phyloP scores from a whole-genome alignment of 2,329 filamentous ascomycete genomes.

The Stemphylium beticola region DNA sequence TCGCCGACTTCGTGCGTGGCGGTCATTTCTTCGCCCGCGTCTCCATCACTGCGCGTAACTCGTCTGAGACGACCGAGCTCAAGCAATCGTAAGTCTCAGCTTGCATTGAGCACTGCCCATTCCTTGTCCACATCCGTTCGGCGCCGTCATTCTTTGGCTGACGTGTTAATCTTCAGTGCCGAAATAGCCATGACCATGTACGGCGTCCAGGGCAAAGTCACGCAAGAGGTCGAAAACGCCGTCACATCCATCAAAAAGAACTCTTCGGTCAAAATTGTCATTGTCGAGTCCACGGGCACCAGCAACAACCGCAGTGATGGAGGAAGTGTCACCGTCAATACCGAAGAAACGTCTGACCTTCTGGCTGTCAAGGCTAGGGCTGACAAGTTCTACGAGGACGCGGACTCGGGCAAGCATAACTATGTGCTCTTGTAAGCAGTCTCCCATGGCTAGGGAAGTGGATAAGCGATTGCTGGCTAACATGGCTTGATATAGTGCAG shows the following conservation, averaged over 20 bases:
- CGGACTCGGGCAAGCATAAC: not conserved
- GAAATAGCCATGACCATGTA: not conserved
- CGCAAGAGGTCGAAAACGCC: not conserved
- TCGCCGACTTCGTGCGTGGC: not conserved
- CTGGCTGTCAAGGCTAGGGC: not conserved
- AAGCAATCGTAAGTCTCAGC: not conserved
- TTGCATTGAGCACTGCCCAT: not conserved
- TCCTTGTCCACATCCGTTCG: not conserved
- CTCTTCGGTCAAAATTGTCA: not conserved
- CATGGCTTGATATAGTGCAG: not conserved
- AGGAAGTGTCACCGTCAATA: not conserved
- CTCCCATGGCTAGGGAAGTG: rapidly evolving
- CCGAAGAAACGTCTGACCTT: not conserved
- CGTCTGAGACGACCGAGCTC: not conserved
- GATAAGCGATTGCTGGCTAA: not conserved
- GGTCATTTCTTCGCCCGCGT: not conserved
- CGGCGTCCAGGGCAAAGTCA: not conserved
- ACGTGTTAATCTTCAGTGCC: not conserved
- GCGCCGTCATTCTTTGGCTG: not conserved
- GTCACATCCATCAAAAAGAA: not conserved
- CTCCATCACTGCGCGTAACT: not conserved
- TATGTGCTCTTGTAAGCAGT: not conserved
- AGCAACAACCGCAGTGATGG: not conserved
- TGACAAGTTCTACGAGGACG: not conserved
- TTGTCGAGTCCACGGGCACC: not conserved